Evolutionary conservation across 306 rosid species (phyloP).

Genomic region (Vigna hirtella): DNA sequence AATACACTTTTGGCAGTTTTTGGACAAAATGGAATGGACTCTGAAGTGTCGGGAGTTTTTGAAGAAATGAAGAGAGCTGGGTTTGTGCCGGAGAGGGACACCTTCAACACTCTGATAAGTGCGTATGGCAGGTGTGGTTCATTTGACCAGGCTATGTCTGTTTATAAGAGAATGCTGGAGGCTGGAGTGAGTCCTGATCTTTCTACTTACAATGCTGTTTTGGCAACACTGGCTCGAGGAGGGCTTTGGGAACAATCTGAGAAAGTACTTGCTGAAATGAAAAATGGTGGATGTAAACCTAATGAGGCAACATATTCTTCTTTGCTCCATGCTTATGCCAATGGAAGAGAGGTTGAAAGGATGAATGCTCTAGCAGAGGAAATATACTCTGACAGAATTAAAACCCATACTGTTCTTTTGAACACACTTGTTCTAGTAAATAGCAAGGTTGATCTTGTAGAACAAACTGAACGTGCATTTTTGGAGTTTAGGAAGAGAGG

Average conservation of each 20-base stretch:
- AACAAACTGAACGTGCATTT: conserved; percentile 80
- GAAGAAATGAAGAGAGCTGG: conserved; percentile 91
- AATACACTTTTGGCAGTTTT: conserved; percentile 83
- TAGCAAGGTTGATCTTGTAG: conserved; percentile 74
- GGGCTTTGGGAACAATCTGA: conserved; percentile 94
- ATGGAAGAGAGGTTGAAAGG: conserved; percentile 67
- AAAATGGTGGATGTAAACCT: conserved; percentile 70
- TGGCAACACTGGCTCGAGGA: conserved; percentile 93
- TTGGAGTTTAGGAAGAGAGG: conserved; percentile 63
- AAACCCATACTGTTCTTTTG: conserved; percentile 70
- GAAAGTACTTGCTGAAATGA: conserved; percentile 85
- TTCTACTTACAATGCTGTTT: conserved; percentile 84
- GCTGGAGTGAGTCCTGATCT: conserved; percentile 83
- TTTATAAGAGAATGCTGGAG: conserved; percentile 79
- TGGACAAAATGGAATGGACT: conserved; percentile 86
- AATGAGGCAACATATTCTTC: conserved; percentile 80
- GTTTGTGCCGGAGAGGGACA: conserved; percentile 82
- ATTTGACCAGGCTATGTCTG: conserved; percentile 72
- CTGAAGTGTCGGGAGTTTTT: conserved; percentile 77
- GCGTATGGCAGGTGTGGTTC: conserved; percentile 84
- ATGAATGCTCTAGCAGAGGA: conserved; percentile 75
- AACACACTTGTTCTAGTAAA: conserved; percentile 81
- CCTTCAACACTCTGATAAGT: conserved; percentile 81
- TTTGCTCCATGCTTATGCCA: conserved; percentile 89
- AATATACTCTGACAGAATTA: conserved; percentile 68